Base-by-base conservation (phyloP, 495 filamentous ascomycete species). In the Penicillium crystallinum region DNA sequence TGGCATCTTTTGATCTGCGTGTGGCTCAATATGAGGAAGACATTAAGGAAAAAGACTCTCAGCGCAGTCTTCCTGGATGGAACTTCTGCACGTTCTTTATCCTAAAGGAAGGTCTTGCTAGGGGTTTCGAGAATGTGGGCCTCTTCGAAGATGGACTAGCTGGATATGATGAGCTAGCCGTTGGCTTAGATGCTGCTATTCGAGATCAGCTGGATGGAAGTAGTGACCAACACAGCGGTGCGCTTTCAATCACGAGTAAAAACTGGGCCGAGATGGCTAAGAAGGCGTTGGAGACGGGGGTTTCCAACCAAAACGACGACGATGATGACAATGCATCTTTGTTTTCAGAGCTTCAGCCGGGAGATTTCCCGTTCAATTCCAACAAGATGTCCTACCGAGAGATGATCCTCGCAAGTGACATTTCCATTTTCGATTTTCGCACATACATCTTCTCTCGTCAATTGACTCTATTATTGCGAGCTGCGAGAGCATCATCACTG, bases 41-140 rank as follows among this genome's bases (percentile, higher is more conserved):
- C 66, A 95, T 98, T 59, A 85, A 85, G 58, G 95, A 96, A 63
- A 90, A 88, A 60, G 93, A 97, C 58, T 81, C 86, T 4, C 91
- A 97, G 72, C 83, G 92, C 36, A 81, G 77, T 36, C 70, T 98
- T 19, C 93, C 95, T 3, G 93, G 93, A 0, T 98, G 95, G 93
- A 98, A 98, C 63, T 98, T 97, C 63, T 97, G 92, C 67, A 97
- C 95, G 0, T 98, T 97, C 64, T 98, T 98, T 63, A 88, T 98
- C 18, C 76, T 97, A 14, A 98, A 98, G 60, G 93, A 98, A 64
- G 93, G 93, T 4, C 77, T 98, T 36, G 91, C 91, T 4, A 79
- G 87, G 50, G 95, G 91, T 0, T 96, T 98, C 64, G 93, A 98
- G 67, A 97, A 88, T 67, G 91, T 97, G 11, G 95, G 95, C 6